phyloP scores from a whole-genome alignment of 306 rosid species.

The Heteromeles arbutifolia region DNA sequence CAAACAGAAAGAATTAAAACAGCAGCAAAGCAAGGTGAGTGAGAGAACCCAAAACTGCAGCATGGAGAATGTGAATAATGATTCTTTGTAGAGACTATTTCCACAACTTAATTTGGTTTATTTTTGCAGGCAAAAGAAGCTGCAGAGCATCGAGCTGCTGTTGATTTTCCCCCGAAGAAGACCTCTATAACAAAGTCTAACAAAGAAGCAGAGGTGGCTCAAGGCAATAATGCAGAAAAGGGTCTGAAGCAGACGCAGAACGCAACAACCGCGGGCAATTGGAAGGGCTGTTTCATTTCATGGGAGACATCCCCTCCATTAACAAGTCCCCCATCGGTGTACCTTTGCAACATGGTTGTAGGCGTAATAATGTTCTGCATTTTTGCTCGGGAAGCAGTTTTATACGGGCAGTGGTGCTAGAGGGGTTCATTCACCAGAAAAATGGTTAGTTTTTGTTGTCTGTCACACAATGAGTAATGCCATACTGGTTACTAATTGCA shows the following conservation, averaged over 20 bases:
- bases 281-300: slow-evolving; percentile 21
- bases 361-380: slow-evolving; percentile 24
- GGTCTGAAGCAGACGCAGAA: slow-evolving; percentile 1
- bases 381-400: no score
- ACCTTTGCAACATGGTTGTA: slow-evolving; percentile 15
- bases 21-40: slow-evolving; percentile 39
- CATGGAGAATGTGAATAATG: neutral
- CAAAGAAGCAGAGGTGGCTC: slow-evolving; percentile 8
- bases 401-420: slow-evolving; percentile 22
- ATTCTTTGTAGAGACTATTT: neutral
- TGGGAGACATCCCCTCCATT: slow-evolving; percentile 18
- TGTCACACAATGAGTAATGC: no score
- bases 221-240: slow-evolving; percentile 3
- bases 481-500: no score
- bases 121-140: slow-evolving; percentile 32
- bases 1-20: neutral
- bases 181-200: neutral
- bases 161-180: neutral
- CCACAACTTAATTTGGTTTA: slow-evolving; percentile 11
- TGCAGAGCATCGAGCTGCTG: neutral
- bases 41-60: slow-evolving; percentile 19
- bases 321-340: slow-evolving; percentile 27
- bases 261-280: slow-evolving; percentile 7
- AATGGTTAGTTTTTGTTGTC: neutral
- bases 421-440: neutral